Conservation (phyloP, 2,329 filamentous ascomycete species). For the Aquanectria penicillioides region DNA sequence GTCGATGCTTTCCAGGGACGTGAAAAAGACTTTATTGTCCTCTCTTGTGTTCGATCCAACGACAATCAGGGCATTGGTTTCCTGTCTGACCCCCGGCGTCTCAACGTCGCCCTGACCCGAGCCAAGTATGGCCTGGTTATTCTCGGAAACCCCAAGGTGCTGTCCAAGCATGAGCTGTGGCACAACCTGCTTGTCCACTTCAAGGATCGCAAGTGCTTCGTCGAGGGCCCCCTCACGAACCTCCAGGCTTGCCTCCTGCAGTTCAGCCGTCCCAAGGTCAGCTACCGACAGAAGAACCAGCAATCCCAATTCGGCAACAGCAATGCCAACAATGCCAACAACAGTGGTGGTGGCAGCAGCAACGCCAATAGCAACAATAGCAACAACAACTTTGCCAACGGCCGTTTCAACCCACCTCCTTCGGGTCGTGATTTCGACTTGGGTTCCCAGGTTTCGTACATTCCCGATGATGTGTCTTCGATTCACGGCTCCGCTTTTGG, state of each 20-base stretch:
- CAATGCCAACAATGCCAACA: conserved; percentile 28
- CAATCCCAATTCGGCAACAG: conserved; percentile 73
- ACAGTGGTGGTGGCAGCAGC: conserved; percentile 24
- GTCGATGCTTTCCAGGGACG: conserved; percentile 98
- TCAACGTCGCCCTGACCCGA: conserved; percentile 96
- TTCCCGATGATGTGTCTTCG: conserved; percentile 96
- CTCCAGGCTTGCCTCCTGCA: conserved; percentile 95
- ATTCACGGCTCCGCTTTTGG: conserved; percentile 93
- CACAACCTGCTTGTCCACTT: conserved; percentile 95
- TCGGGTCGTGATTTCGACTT: conserved; percentile 72
- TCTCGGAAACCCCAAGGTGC: conserved; percentile 94
- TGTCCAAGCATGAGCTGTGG: conserved; percentile 98
- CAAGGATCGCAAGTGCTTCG: conserved; percentile 95
- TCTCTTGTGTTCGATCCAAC: conserved; percentile 97
- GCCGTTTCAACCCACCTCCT: conserved; percentile 54
- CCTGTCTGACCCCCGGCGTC: conserved; percentile 94
- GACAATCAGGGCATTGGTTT: conserved; percentile 99
- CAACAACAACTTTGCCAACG: conserved; percentile 48
- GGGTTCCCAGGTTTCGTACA: conserved; percentile 92
- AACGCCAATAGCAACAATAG: conserved; percentile 74
- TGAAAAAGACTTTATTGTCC: conserved; percentile 98
- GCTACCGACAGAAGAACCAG: conserved; percentile 87
- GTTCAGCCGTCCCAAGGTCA: conserved; percentile 92
- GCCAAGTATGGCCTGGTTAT: conserved; percentile 98
- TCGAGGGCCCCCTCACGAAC: conserved; percentile 94